phyloP scores from a whole-genome alignment of 345 rosid species.

The Citrus glauca region DNA sequence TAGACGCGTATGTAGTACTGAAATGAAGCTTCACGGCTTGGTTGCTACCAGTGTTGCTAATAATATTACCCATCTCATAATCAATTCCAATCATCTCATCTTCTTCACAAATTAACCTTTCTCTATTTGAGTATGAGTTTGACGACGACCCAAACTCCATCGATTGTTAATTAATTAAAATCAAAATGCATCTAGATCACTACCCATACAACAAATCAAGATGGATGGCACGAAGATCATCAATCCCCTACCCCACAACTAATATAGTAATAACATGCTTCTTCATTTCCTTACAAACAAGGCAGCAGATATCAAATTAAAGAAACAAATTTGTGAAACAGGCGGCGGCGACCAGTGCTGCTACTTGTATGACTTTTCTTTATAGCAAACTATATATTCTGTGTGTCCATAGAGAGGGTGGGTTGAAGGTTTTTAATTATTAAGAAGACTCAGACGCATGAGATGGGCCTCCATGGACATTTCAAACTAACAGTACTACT shows the following conservation, averaged over 20 bases:
- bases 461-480: conserved; percentile 7
- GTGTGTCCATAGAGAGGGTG: too few species aligned
- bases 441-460: background rate
- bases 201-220: background rate
- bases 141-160: conserved; percentile 27
- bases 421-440: too few species aligned
- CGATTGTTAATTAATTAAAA: too few species aligned
- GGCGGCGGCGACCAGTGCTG: too few species aligned
- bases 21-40: conserved; percentile 16
- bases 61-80: conserved; percentile 10
- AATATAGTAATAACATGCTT: too few species aligned
- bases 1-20: conserved; percentile 3
- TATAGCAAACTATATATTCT: too few species aligned
- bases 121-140: background rate
- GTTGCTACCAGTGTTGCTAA: background rate
- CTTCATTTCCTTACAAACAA: too few species aligned
- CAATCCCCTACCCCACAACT: background rate
- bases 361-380: too few species aligned
- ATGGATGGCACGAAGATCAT: background rate
- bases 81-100: conserved; percentile 8
- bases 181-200: background rate
- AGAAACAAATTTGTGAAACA: too few species aligned
- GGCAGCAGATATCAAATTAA: too few species aligned
- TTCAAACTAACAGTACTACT: background rate
- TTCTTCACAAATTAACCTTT: conserved; percentile 23